phyloP scores from a whole-genome alignment of 352 stramenopile species.

The Phytophthora crassamura region DNA sequence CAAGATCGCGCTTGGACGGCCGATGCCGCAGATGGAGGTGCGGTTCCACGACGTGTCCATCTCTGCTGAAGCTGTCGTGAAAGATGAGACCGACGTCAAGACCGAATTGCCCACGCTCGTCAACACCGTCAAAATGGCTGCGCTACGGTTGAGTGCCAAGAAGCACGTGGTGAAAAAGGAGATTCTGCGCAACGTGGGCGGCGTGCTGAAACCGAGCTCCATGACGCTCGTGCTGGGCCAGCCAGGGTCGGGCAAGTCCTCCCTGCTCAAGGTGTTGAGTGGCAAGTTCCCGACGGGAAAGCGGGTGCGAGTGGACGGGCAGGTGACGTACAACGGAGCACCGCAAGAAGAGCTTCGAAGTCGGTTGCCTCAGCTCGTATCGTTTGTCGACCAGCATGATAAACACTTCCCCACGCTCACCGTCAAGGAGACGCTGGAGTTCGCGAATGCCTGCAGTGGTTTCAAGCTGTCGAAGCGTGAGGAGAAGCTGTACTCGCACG shows the following conservation, averaged over 20 bases:
- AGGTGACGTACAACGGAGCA: conserved; percentile 38
- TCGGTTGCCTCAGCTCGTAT: conserved; percentile 30
- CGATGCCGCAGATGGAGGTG: conserved; percentile 47
- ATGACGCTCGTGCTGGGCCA: conserved; percentile 32
- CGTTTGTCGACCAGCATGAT: conserved; percentile 60
- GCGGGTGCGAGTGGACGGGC: conserved; percentile 21
- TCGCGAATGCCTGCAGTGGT: conserved; percentile 47
- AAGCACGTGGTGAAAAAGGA: conserved; percentile 36
- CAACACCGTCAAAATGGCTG: conserved; percentile 34
- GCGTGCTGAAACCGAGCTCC: conserved; percentile 28
- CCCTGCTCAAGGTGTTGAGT: conserved; percentile 40
- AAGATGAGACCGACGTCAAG: conserved; percentile 19
- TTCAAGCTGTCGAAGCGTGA: conserved; percentile 6
- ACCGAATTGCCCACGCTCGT: too few relatives aligned
- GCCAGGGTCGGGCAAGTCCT: conserved; percentile 29
- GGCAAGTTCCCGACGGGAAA: conserved; percentile 29
- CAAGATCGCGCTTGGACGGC: conserved; percentile 25
- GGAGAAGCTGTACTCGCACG: conserved; percentile 33
- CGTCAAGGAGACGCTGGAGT: conserved; percentile 61
- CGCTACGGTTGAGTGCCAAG: conserved; percentile 13
- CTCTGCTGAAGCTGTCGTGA: conserved; percentile 31
- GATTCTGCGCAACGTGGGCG: conserved; percentile 41
- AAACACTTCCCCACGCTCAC: too few relatives aligned
- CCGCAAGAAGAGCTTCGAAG: conserved; percentile 6
- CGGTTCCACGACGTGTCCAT: conserved; percentile 47